Conservation (phyloP, 1,284 basidiomycete genomes). For the Microbotryum silenes-acaulis region DNA sequence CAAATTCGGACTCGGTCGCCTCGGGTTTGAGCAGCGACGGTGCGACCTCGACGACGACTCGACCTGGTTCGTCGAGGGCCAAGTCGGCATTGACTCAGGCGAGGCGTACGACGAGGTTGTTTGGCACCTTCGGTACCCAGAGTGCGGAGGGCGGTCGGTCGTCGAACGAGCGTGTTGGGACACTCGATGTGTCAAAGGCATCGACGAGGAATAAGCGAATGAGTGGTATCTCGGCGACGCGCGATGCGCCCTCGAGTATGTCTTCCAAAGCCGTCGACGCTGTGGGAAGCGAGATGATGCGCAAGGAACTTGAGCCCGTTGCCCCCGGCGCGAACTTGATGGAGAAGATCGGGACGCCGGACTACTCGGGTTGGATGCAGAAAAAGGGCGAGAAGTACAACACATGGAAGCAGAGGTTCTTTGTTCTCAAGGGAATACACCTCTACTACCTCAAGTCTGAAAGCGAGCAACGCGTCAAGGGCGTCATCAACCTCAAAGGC, state of each 20-base stretch:
- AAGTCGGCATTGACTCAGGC: neutral
- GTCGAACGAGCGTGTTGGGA: too few relatives aligned
- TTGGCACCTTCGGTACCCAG: conserved; percentile 16
- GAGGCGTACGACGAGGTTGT: conserved; percentile 27
- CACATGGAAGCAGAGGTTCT: conserved; percentile 85
- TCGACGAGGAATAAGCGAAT: conserved; percentile 8
- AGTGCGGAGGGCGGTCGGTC: neutral
- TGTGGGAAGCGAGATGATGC: conserved; percentile 41
- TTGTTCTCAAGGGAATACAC: conserved; percentile 87
- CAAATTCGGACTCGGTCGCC: neutral
- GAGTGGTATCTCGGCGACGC: conserved; percentile 31
- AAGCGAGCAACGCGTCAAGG: conserved; percentile 84
- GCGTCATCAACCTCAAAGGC: conserved; percentile 82
- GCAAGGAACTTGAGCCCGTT: conserved; percentile 45
- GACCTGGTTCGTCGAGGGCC: too few relatives aligned
- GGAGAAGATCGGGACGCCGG: conserved; percentile 78
- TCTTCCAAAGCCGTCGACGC: conserved; percentile 32
- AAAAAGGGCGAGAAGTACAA: conserved; percentile 93
- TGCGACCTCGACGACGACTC: too few relatives aligned
- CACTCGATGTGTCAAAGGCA: conserved; percentile 2
- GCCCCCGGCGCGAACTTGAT: conserved; percentile 48
- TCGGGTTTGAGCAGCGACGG: too few relatives aligned
- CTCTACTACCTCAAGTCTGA: conserved; percentile 75
- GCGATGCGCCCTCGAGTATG: conserved; percentile 41
- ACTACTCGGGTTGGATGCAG: conserved; percentile 86